These are phyloP conservation scores for Candida pini DNA, from an alignment of 805 yeast species.

Conservation along the genomic window DNA sequence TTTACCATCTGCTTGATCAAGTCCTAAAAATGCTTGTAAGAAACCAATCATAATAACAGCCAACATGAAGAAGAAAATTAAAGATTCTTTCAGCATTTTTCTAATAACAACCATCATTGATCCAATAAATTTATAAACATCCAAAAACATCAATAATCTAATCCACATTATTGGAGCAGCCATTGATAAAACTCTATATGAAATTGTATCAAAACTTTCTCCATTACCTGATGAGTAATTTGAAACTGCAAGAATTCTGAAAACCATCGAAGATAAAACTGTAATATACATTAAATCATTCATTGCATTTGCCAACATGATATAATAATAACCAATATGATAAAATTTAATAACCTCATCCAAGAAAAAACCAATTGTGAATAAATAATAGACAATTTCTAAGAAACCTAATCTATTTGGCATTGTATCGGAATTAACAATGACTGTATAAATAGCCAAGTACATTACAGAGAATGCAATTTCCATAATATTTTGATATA, in stretches of 20 bases:
- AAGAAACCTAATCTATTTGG: constrained; percentile 31
- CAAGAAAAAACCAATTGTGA: constrained; percentile 58
- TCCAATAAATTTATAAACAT: constrained; percentile 77
- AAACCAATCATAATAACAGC: constrained; percentile 71
- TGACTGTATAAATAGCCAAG: constrained; percentile 53
- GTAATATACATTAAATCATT: constrained; percentile 64
- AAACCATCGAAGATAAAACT: constrained; percentile 44
- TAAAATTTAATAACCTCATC: constrained; percentile 71
- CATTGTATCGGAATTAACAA: constrained; percentile 54
- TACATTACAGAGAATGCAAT: constrained; percentile 61
- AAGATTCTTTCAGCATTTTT: constrained; percentile 81
- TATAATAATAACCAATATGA: constrained; percentile 66
- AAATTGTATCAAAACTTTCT: constrained; percentile 22
- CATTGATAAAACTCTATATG: constrained; percentile 68
- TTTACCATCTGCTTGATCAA: constrained; percentile 84
- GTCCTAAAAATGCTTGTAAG: constrained; percentile 79
- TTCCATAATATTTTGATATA: constrained; percentile 72
- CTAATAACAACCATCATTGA: constrained; percentile 82
- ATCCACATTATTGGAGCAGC: constrained; percentile 89
- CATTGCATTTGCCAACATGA: constrained; percentile 76
- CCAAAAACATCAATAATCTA: constrained; percentile 67
- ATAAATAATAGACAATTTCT: constrained; percentile 56
- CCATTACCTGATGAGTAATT: constrained; percentile 21
- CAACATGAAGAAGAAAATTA: constrained; percentile 74
- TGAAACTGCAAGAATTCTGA: constrained; percentile 45